Base-by-base conservation (phyloP, 768 basidiomycete genomes). In the Tephrocybe sp. region DNA sequence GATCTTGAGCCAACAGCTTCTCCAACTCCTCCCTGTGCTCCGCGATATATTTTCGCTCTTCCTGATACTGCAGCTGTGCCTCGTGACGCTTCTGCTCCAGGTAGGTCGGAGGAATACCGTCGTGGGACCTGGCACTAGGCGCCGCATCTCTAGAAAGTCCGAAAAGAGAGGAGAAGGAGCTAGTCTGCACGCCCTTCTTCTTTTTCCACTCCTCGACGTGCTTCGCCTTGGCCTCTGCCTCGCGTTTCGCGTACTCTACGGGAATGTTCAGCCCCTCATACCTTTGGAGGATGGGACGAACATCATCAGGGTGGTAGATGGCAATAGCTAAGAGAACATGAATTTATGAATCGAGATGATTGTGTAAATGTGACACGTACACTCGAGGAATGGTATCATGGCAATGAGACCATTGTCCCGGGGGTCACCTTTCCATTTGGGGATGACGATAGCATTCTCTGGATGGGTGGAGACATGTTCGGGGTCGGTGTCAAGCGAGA, bases 381-480 rank as follows among this genome's bases (percentile, higher is more conserved):
- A 93, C 74, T 98, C 97, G 3, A 99, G 79, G 85, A 98, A 98
- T 0, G 96, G 96, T 58, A 99, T 94, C 78, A 98, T 80, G n/a
- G 85, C 86, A 17, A 98, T 67, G 34, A 98, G 81, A 0, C 90
- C 92, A 56, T 75, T 81, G 65, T 67, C 86, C 70, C 68, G 68
- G 0, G 84, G 72, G 46, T 86, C 81, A 2, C 95, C 96, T 1
- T 82, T 81, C 97, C 97, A 99, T 58, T 85, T 85, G 15, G 86
- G 84, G 30, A 98, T 61, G 42, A 92, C 71, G 50, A 98, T 78
- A 0, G 92, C 81, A 60, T 98, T 98, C 61, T 97, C 93, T 3
- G 90, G 93, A 57, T 98, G 90, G 0, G 87, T 77, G 30, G 75
- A 70, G 17, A 81, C 76, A 62, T 93, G 92, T 26, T 93, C 90